Conservation (phyloP, 257 asterid species). For the Capsicum pubescens region DNA sequence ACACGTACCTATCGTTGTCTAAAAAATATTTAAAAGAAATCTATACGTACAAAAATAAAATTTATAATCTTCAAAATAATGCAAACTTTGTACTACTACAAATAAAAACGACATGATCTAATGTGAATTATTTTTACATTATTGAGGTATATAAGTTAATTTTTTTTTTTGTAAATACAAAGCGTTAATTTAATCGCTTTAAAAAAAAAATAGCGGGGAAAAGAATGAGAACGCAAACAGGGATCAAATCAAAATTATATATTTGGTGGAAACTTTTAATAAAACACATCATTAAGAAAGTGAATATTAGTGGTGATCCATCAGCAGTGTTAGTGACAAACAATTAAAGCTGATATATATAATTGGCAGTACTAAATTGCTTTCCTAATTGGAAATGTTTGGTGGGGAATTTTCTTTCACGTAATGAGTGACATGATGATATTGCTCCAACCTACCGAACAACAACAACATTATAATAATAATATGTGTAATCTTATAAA, state of each 20-base stretch:
- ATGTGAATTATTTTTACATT: too few species aligned
- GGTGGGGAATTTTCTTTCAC: constrained; percentile 16
- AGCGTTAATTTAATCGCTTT: too few species aligned
- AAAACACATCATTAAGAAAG: background rate
- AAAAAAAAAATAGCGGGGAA: background rate
- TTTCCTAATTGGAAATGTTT: constrained; percentile 29
- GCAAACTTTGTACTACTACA: background rate
- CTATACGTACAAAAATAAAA: background rate
- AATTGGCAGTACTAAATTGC: background rate
- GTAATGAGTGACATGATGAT: constrained; percentile 26
- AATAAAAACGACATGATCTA: too few species aligned
- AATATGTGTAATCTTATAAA: too few species aligned
- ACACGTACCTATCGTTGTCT: background rate
- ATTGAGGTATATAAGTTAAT: too few species aligned
- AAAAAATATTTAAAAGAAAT: background rate
- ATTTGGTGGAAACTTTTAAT: constrained; percentile 3
- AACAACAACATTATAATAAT: too few species aligned
- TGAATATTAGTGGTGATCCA: constrained; percentile 23
- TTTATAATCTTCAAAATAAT: background rate
- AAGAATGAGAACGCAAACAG: background rate
- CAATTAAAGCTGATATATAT: background rate
- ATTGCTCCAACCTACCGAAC: constrained; percentile 24
- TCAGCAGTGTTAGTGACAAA: background rate
- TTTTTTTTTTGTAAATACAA: background rate
- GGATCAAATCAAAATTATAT: constrained; percentile 3